Base-by-base conservation (phyloP, 441 rosid species). In the Populus hybrid region DNA sequence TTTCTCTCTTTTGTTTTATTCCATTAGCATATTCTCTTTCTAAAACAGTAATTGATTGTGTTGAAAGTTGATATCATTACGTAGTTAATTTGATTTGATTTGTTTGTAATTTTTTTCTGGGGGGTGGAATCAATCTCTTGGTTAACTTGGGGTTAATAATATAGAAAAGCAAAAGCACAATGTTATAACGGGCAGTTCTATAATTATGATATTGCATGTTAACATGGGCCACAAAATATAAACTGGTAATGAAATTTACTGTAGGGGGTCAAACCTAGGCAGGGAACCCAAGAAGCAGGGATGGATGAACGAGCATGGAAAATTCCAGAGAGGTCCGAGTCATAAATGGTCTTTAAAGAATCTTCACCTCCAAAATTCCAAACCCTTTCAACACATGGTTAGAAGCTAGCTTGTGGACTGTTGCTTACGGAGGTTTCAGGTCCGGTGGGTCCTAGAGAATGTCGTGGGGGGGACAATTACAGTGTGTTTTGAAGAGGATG, bases 381-480 rank as follows among this genome's bases (percentile, higher is more conserved):
- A 61, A 2, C 12, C 26, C 66, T 61, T 61, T 61, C 21, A 4
- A 21, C 66, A 61, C 66, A 21, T 21, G 63, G 63, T 70, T 64
- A 19, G 42, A 42, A 34, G 28, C 9, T 73, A 35, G 63, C 63
- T 0, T 57, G 42, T 69, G 75, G 75, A 69, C 78, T 38, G 71
- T 80, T 71, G 73, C 28, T 61, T 26, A 53, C 72, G 77, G 80
- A 79, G 61, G 80, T 74, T 76, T 81, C 67, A 73, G 46, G 78
- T 46, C 10, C 40, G 2, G 78, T 82, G 84, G 87, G 84, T n/a
- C 70, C 83, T 57, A 23, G 24, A 21, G 82, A 85, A 85, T 85
- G 82, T 80, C 69, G 79, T 70, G 85, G 79, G 73, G 78, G 81
- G 78, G 81, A 75, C 81, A 76, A 64, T 70, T 76, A 61, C 10